Conservation (phyloP, 129 eudicot genomes). For the Scalesia atractyloides region DNA sequence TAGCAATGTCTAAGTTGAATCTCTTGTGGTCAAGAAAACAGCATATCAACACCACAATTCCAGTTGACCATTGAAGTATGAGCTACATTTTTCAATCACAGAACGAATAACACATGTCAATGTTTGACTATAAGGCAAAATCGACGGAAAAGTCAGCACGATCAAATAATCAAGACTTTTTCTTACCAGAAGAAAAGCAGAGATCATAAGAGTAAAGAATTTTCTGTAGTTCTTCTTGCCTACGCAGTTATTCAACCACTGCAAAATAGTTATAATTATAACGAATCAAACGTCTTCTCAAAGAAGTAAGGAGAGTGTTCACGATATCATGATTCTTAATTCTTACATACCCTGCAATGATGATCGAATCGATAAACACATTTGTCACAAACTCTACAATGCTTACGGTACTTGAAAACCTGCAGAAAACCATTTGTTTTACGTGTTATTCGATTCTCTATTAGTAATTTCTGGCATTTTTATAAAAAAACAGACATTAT, state of each 20-base stretch:
- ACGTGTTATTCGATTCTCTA: slow-evolving; percentile 1
- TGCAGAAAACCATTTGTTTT: slow-evolving; percentile 33
- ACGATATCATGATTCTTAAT: background rate
- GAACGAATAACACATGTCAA: slow-evolving; percentile 48
- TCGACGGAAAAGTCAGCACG: slow-evolving; percentile 23
- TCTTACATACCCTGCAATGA: slow-evolving; percentile 88
- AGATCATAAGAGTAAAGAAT: slow-evolving; percentile 92
- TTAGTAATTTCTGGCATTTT: background rate
- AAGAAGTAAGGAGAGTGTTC: background rate
- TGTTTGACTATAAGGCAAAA: slow-evolving; percentile 12
- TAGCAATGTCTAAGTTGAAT: slow-evolving; percentile 58
- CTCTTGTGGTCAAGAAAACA: slow-evolving; percentile 82
- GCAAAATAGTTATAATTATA: slow-evolving; percentile 14
- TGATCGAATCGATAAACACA: slow-evolving; percentile 95
- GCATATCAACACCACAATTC: slow-evolving; percentile 83
- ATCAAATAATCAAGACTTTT: slow-evolving; percentile 14
- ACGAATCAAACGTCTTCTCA: slow-evolving; percentile 12
- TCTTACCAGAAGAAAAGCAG: slow-evolving; percentile 90
- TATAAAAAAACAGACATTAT: background rate
- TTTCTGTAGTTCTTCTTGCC: slow-evolving; percentile 87
- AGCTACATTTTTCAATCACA: slow-evolving; percentile 80
- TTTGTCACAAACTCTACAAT: slow-evolving; percentile 99
- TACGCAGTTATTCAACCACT: slow-evolving; percentile 98
- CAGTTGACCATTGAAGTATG: slow-evolving; percentile 98
- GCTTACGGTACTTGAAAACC: slow-evolving; percentile 99